These are phyloP conservation scores for Hypomontagnella submonticulosa DNA, from an alignment of 495 filamentous ascomycete species.

Conservation along the genomic window DNA sequence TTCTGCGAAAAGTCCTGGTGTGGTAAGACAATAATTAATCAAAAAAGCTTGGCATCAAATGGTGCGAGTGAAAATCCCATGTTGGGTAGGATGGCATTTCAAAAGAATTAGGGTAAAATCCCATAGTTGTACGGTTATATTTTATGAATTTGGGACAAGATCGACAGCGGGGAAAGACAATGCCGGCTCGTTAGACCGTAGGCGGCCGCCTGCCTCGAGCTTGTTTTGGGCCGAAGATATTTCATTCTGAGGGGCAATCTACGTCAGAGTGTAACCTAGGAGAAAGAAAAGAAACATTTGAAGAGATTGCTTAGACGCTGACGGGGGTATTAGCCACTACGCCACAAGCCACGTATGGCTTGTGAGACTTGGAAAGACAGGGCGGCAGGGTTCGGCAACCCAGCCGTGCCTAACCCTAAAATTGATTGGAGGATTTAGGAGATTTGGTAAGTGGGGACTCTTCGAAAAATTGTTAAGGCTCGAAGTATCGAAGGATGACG, in stretches of 20 bases:
- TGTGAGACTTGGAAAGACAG: background rate
- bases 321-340: slow-evolving; percentile 30
- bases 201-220: background rate
- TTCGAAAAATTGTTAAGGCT: slow-evolving; percentile 42
- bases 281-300: background rate
- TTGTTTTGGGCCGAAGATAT: slow-evolving; percentile 16
- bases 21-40: slow-evolving; percentile 33
- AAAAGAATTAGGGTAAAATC: slow-evolving; percentile 22
- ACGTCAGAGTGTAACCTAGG: slow-evolving; percentile 13
- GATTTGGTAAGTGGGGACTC: background rate
- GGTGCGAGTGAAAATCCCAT: slow-evolving; percentile 37
- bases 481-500: slow-evolving; percentile 28
- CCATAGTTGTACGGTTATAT: slow-evolving; percentile 17
- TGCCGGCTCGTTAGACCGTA: background rate
- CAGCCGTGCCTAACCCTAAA: background rate
- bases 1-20: background rate
- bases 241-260: slow-evolving; percentile 8
- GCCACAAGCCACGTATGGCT: slow-evolving; percentile 31
- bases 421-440: slow-evolving; percentile 4
- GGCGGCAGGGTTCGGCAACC: no score
- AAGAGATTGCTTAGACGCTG: no score
- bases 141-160: slow-evolving; percentile 21
- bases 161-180: slow-evolving; percentile 36
- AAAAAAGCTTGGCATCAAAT: slow-evolving; percentile 36
- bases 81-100: slow-evolving; percentile 33